Base-by-base conservation (phyloP, 441 rosid species). In the Bruguiera hainesii region DNA sequence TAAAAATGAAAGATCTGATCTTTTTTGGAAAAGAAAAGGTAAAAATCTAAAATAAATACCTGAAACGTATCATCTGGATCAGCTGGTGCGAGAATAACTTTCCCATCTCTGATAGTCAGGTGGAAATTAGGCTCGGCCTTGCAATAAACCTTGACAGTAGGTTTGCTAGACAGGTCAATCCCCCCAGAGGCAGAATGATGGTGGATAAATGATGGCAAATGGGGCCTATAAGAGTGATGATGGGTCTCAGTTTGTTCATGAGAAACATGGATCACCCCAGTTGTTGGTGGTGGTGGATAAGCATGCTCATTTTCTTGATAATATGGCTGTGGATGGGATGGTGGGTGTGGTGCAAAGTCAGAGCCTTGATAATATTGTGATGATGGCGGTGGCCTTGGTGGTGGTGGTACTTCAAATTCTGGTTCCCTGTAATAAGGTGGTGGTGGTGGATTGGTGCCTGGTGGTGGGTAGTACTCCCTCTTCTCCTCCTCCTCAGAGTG, bases 61-160 rank as follows among this genome's bases (percentile, higher is more conserved):
- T 93, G 97, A 60, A 74, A 84, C 42, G 76, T 74, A 76, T 93
- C 91, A 51, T 82, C 76, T 6, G 93, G 84, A 78, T 86, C 78
- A 7, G 85, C 68, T 49, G 72, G 79, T 0, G 89, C 93, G 30
- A 90, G 84, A 67, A 87, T 51, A 70, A 90, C 90, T 61, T 82
- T 79, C 25, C 83, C 85, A 31, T 82, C 87, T 72, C 89, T 82
- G 60, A 93, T 75, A 5, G 93, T 82, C 60, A 93, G 83, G 46
- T 69, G 64, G 51, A 80, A 84, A 56, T 85, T 63, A 39, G 90
- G 88, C 33, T 78, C 79, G 13, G 97, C 96, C 78, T 87, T 90
- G 59, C 83, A 80, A 60, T 74, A 89, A 66, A 90, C 85, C 81
- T 78, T 89, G 48, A 73, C 72, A 13, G 90, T 78, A 6, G 85